A percentile compares a stretch with the other conserved stretches of the same genome.
Evolutionary conservation across 2,329 filamentous ascomycete genomes (phyloP).

Genomic region (Aspergillus sp.): DNA sequence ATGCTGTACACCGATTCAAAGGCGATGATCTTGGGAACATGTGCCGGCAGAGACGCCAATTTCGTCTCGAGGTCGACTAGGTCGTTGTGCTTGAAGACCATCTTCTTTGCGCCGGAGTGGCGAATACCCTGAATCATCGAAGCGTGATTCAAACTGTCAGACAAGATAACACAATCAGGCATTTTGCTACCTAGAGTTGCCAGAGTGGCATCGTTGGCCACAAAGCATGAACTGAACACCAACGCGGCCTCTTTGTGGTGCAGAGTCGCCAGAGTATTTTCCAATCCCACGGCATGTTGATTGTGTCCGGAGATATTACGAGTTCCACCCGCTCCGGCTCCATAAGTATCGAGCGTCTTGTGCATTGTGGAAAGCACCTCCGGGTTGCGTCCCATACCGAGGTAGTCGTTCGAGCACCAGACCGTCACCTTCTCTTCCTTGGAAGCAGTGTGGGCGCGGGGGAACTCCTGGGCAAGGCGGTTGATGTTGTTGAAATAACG

Average conservation of each 20-base stretch:
- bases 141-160: slow-evolving; percentile 94
- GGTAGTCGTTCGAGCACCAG: slow-evolving; percentile 99
- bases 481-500: slow-evolving; percentile 99
- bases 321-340: slow-evolving; percentile 91
- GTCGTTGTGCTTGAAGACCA: slow-evolving; percentile 99
- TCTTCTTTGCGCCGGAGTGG: slow-evolving; percentile 93
- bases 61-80: slow-evolving; percentile 91
- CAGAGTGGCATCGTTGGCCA: slow-evolving; percentile 95
- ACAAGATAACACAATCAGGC: slow-evolving; percentile 96
- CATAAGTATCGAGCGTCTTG: slow-evolving; percentile 90
- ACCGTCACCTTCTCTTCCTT: slow-evolving; percentile 88
- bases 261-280: slow-evolving; percentile 79
- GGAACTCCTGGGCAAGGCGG: slow-evolving; percentile 92
- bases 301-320: slow-evolving; percentile 99
- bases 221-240: slow-evolving; percentile 97
- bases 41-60: slow-evolving; percentile 80
- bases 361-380: slow-evolving; percentile 91
- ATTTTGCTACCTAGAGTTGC: slow-evolving; percentile 96
- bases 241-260: slow-evolving; percentile 91
- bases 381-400: slow-evolving; percentile 93
- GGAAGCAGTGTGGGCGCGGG: slow-evolving; percentile 85
- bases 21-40: slow-evolving; percentile 95
- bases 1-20: slow-evolving; percentile 99
- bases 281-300: slow-evolving; percentile 84
- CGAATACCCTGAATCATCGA: slow-evolving; percentile 99